Evolutionary conservation across 2,329 filamentous ascomycete species (phyloP).

Genomic region (Calcarisporium arbuscula): DNA sequence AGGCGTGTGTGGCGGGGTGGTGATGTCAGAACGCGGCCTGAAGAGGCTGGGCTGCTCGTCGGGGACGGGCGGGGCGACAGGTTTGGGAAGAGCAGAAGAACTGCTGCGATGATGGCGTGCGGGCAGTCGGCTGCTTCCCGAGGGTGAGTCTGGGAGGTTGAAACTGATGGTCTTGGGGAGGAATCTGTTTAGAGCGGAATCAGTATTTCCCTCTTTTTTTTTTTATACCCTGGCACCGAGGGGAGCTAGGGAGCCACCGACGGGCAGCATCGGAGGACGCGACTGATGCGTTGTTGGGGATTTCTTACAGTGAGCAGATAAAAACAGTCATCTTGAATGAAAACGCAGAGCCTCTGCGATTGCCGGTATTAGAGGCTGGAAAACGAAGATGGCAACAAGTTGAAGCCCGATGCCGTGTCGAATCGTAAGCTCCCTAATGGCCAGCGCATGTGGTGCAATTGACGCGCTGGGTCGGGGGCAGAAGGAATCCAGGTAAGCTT

Average conservation of each 20-base stretch:
- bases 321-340: constrained; percentile 36
- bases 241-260: not conserved
- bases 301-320: constrained; percentile 31
- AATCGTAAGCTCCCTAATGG: constrained; percentile 4
- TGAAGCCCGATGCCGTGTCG: too few relatives aligned
- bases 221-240: constrained; percentile 3
- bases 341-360: too few relatives aligned
- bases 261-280: not conserved
- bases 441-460: constrained; percentile 4
- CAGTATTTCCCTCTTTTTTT: too few relatives aligned
- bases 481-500: not conserved
- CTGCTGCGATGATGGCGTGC: constrained; percentile 4
- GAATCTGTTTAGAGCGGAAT: constrained; percentile 52
- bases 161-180: constrained; percentile 91
- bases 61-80: constrained; percentile 12
- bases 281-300: not conserved
- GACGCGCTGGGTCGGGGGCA: constrained; percentile 1
- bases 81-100: constrained; percentile 5
- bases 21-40: constrained; percentile 39
- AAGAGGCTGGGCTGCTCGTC: constrained; percentile 48
- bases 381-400: too few relatives aligned
- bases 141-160: constrained; percentile 53
- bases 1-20: constrained; percentile 51
- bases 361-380: too few relatives aligned
- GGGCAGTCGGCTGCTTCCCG: constrained; percentile 19